Evolutionary conservation across 2,329 filamentous ascomycete species (phyloP), one percentile per base, ranked within the genome.

Genomic region (Colletotrichum eleusines): DNA sequence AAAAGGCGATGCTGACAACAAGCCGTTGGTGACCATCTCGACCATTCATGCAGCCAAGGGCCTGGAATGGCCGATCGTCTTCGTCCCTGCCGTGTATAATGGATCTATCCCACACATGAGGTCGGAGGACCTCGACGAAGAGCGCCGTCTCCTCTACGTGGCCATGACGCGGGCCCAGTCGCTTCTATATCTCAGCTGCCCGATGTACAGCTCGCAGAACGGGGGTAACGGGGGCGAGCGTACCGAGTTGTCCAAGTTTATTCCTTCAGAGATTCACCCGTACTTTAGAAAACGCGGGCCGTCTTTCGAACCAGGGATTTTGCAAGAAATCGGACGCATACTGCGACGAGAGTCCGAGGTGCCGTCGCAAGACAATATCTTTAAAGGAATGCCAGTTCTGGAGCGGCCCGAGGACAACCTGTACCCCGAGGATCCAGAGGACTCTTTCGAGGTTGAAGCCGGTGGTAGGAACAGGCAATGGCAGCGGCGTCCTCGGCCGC

Each of bases 21-120:
- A 88, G 63, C 84, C 88, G 2, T 86, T 93, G 75, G 89, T 98
- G 26, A 98, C 95, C 0, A 94, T 99, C 31, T 98, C 94, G 7
- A 99, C 95, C 0, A 98, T 99, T 14, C 95, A 99, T 78, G 94
- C 95, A 0, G 94, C 95, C 3, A 99, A 99, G 80, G 95, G 95
- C 3, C 85, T 99, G 1, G 95, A 99, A 79, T 99, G 96, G 96
- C 95, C 95, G 0, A 87, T 97, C 1, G 94, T 98, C 1, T 98
- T 98, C 79, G 90, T 98, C 20, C 95, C 96, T 7, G 93, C 93
- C 1, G 92, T 94, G 33, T 97, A 97, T 77, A 90, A 94, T 57
- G 96, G 95, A 0, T 95, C 92, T 2, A 97, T 98, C 70, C 95
- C 95, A 5, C 95, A 98, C 79, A 92, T 91, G 2, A 88, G 95